Percentiles rank a stretch among this genome's conserved stretches.
phyloP scores from a whole-genome alignment of 805 yeast species.

The Myxozyma vanderwaltii region DNA sequence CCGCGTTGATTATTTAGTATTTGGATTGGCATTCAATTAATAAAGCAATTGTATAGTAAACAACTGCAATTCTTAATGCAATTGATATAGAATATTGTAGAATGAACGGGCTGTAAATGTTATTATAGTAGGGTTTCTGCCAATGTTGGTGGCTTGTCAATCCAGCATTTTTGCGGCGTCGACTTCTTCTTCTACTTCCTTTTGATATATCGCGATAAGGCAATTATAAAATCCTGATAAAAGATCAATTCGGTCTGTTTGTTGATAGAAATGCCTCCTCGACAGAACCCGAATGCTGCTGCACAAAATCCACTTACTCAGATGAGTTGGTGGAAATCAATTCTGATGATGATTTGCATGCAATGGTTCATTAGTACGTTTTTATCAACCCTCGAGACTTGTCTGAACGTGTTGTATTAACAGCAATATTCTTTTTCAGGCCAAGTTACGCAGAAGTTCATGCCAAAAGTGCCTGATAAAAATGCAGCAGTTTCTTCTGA shows the following conservation, averaged over 20 bases:
- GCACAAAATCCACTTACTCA: constrained; percentile 10
- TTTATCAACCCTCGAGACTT: no score
- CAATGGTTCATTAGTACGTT: constrained; percentile 24
- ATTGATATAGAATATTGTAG: neutral
- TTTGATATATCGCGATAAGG: no score
- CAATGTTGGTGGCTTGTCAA: neutral
- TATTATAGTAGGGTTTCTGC: neutral
- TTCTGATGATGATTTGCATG: constrained; percentile 20
- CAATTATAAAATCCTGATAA: no score
- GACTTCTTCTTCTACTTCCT: no score
- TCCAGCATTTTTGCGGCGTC: constrained; percentile 1
- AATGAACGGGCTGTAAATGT: neutral
- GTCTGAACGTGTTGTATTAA: neutral
- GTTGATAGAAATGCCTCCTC: constrained; percentile 26
- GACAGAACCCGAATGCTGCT: constrained; percentile 4
- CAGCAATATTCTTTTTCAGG: constrained; percentile 1
- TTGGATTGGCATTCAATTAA: no score
- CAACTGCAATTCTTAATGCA: neutral
- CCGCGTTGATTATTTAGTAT: no score
- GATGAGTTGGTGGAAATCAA: constrained; percentile 27
- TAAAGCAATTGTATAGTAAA: no score
- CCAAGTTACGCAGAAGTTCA: constrained; percentile 9
- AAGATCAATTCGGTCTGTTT: no score
- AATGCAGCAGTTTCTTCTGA: neutral
- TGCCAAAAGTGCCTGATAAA: neutral